phyloP scores from a whole-genome alignment of 2,329 filamentous ascomycete species.

The Fusarium sp. region DNA sequence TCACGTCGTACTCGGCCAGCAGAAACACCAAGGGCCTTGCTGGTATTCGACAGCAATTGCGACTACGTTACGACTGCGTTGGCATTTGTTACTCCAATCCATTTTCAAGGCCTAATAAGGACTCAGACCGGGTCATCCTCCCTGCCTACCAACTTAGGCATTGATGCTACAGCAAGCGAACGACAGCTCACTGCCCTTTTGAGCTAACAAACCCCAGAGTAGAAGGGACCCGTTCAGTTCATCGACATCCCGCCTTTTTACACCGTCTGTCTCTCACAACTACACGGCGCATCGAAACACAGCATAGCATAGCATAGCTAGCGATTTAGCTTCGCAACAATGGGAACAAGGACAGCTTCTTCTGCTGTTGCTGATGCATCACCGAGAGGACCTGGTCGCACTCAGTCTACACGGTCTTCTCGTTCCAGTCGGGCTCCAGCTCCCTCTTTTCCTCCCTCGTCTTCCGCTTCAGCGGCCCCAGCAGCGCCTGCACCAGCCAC shows the following conservation, averaged over 20 bases:
- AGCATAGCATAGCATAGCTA: slow-evolving; percentile 12
- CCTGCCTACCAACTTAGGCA: slow-evolving; percentile 19
- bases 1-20: slow-evolving; percentile 5
- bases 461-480: slow-evolving; percentile 33
- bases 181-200: slow-evolving; percentile 31
- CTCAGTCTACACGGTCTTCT: slow-evolving; percentile 50
- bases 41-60: slow-evolving; percentile 2
- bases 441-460: slow-evolving; percentile 31
- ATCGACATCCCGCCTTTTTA: slow-evolving; percentile 23
- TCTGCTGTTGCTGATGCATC: slow-evolving; percentile 39
- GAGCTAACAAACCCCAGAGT: slow-evolving; percentile 28
- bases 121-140: slow-evolving; percentile 9
- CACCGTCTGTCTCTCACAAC: slow-evolving; percentile 22
- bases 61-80: slow-evolving; percentile 17
- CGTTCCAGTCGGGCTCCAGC: slow-evolving; percentile 40
- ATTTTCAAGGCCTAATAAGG: slow-evolving; percentile 11
- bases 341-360: slow-evolving; percentile 42
- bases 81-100: slow-evolving; percentile 15
- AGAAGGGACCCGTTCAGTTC: slow-evolving; percentile 26
- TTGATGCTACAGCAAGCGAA: slow-evolving; percentile 16
- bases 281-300: slow-evolving; percentile 4
- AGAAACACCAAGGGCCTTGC: slow-evolving; percentile 14
- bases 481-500: slow-evolving; percentile 37
- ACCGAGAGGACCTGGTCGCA: slow-evolving; percentile 47
- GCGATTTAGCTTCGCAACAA: slow-evolving; percentile 9